Percentiles rank a stretch among this genome's conserved stretches.
These are phyloP conservation scores for Skeletonema grethae DNA, from an alignment of 108 stramenopile species.

Conservation along the genomic window DNA sequence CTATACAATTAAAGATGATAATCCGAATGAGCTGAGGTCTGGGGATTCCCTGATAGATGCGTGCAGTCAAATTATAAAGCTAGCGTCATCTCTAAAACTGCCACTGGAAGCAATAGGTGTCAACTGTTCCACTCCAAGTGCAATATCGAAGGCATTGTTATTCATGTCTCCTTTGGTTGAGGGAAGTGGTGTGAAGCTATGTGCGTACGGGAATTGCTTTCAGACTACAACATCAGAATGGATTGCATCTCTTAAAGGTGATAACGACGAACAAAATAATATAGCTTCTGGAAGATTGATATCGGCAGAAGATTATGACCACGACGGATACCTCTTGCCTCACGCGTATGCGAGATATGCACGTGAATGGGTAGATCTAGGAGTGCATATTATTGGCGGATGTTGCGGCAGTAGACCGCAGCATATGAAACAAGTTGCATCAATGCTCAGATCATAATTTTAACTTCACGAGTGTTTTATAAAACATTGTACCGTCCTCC, in stretches of 20 bases:
- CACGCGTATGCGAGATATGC: constrained; percentile 32
- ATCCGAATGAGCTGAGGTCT: constrained; percentile 30
- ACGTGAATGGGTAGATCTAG: constrained; percentile 23
- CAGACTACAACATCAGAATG: constrained; percentile 50
- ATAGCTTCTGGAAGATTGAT: not conserved
- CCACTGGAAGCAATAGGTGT: constrained; percentile 42
- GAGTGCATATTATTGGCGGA: constrained; percentile 39
- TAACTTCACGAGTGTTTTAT: constrained; percentile 5
- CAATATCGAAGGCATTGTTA: constrained; percentile 36
- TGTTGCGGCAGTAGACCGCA: constrained; percentile 45
- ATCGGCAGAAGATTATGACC: constrained; percentile 35
- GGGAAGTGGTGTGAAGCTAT: constrained; percentile 22
- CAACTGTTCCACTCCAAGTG: constrained; percentile 47
- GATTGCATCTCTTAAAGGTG: constrained; percentile 30
- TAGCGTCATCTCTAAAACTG: constrained; percentile 13
- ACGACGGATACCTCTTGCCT: constrained; percentile 25
- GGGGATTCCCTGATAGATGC: constrained; percentile 33
- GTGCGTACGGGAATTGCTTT: constrained; percentile 49
- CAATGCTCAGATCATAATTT: constrained; percentile 7
- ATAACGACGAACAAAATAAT: not conserved
- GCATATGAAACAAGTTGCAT: constrained; percentile 37
- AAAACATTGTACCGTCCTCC: constrained; percentile 32
- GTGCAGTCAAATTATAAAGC: constrained; percentile 19
- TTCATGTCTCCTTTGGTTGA: constrained; percentile 8
- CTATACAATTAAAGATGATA: constrained; percentile 46